Percentiles rank a stretch among this genome's conserved stretches.
phyloP scores from a whole-genome alignment of 495 filamentous ascomycete species.

The Hypoxylon subgilvum region DNA sequence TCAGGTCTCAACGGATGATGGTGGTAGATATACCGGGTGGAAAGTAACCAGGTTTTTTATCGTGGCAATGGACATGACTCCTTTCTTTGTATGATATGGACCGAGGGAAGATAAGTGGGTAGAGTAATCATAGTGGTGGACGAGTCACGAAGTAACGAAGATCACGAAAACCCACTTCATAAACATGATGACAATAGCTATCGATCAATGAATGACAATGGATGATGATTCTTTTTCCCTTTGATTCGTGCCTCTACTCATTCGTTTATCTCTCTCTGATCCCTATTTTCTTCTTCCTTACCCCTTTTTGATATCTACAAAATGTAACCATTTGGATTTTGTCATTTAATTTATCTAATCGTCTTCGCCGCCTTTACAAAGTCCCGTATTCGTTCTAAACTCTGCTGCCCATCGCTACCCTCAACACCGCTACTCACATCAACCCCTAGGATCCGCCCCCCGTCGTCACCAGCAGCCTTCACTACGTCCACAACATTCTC shows the following conservation, averaged over 20 bases:
- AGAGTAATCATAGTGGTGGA: not conserved
- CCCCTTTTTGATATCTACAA: not conserved
- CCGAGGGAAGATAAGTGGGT: not conserved
- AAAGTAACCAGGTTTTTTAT: no score
- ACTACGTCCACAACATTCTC: conserved; percentile 74
- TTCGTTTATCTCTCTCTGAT: not conserved
- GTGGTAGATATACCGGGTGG: no score
- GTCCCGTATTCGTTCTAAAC: conserved; percentile 76
- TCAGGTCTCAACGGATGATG: no score
- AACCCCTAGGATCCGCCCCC: conserved; percentile 72
- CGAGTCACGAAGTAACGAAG: conserved; percentile 5
- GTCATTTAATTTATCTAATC: conserved; percentile 42
- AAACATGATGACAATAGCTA: not conserved
- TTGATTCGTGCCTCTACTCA: not conserved
- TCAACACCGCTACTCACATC: conserved; percentile 97
- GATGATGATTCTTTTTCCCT: not conserved
- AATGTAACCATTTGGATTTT: not conserved
- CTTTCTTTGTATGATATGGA: no score
- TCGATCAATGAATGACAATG: no score
- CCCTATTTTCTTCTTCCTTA: not conserved
- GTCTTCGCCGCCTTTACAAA: conserved; percentile 79
- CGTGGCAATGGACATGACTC: no score
- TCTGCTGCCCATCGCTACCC: conserved; percentile 74
- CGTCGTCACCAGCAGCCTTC: conserved; percentile 58
- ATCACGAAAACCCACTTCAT: not conserved